Evolutionary conservation across 2,329 filamentous ascomycete species (phyloP).

Genomic region (Talaromyces marneffei): DNA sequence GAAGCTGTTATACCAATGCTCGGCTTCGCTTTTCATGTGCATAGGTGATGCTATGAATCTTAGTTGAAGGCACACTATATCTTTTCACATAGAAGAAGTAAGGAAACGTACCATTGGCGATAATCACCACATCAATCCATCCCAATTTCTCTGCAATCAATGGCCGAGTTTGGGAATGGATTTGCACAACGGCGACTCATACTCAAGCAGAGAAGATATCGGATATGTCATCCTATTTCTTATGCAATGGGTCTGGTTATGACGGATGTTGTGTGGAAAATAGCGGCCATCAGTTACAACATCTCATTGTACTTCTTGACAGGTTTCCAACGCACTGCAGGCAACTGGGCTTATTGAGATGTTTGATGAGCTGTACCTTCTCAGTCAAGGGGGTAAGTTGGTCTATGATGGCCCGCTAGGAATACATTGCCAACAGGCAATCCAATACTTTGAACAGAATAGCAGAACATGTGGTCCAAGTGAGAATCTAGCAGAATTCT

Average conservation of each 20-base stretch:
- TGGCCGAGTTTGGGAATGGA: slow-evolving; percentile 14
- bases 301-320: slow-evolving; percentile 72
- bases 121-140: slow-evolving; percentile 17
- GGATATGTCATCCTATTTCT: slow-evolving; percentile 63
- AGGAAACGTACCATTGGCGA: slow-evolving; percentile 18
- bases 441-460: background rate
- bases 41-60: slow-evolving; percentile 16
- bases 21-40: slow-evolving; percentile 16
- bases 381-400: slow-evolving; percentile 47
- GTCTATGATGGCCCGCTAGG: slow-evolving; percentile 49
- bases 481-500: background rate
- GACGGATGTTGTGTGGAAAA: slow-evolving; percentile 66
- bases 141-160: slow-evolving; percentile 12
- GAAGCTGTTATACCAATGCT: slow-evolving; percentile 18
- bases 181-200: slow-evolving; percentile 16
- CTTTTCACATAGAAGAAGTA: background rate
- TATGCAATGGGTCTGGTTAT: slow-evolving; percentile 76
- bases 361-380: slow-evolving; percentile 50
- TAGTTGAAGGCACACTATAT: background rate
- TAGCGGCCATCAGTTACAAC: slow-evolving; percentile 63
- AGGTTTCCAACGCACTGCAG: slow-evolving; percentile 56
- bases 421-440: slow-evolving; percentile 31
- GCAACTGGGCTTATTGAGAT: slow-evolving; percentile 52
- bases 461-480: background rate
- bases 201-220: slow-evolving; percentile 16